phyloP scores from a whole-genome alignment of 345 rosid species.

The Psidium guajava region DNA sequence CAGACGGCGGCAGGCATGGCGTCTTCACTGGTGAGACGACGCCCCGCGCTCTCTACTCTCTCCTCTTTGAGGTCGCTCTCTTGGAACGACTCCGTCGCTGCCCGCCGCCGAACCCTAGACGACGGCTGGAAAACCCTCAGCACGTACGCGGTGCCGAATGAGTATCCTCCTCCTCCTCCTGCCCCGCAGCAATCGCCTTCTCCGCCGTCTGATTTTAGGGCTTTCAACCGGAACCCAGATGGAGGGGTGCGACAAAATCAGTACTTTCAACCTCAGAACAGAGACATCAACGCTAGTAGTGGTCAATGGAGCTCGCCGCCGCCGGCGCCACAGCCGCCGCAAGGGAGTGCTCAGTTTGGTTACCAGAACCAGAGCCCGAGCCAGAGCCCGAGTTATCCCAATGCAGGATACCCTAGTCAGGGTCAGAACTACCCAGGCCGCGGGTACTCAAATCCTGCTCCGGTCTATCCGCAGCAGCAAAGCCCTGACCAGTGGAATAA shows the following conservation, averaged over 20 bases:
- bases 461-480: not conserved
- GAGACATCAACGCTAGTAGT: not conserved
- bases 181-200: not conserved
- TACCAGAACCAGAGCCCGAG: not conserved
- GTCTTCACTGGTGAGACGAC: not conserved
- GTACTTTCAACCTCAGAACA: not conserved
- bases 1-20: not conserved
- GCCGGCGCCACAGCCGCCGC: not conserved
- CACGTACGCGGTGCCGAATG: conserved; percentile 14
- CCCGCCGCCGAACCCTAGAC: not conserved
- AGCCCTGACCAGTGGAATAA: conserved; percentile 1
- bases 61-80: not conserved
- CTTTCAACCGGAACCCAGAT: conserved; percentile 1
- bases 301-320: not conserved
- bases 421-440: not conserved
- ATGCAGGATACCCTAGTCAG: conserved; percentile 1
- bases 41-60: not conserved
- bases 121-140: not conserved
- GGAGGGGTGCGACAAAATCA: not conserved
- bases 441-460: not conserved
- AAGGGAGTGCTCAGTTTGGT: not conserved
- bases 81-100: not conserved
- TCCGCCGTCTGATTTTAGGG: conserved; percentile 3
- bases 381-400: not conserved
- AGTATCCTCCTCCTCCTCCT: not conserved